Evolutionary conservation across 495 filamentous ascomycete genomes (phyloP), one percentile per base, ranked within the genome.

Genomic region (Aspergillus haitiensis): DNA sequence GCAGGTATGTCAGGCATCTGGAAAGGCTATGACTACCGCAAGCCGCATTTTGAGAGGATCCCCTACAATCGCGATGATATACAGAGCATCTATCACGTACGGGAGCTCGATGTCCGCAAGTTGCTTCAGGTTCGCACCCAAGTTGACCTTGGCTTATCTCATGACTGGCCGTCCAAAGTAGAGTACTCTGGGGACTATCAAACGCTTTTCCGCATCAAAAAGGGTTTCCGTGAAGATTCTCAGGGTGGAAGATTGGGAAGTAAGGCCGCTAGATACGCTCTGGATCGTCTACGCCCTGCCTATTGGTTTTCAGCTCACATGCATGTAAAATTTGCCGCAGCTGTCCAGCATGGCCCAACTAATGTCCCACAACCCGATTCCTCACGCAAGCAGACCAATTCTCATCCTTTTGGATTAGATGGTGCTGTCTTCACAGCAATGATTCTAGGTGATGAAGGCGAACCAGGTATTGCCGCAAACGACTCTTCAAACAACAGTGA

Each of bases 271-370:
- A 81, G 79, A 61, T 83, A 88, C 46, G 86, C 96, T 6, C 81
- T 98, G 67, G 85, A 94, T 67, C 81, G 90, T 33, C 74, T 98
- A 39, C 80, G 90, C 35, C 94, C 94, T 4, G 75, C 81, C 0
- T 89, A 91, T 67, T 98, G 94, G 94, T 96, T 98, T 71, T 90
- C 92, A 8, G 94, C 92, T 2, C 94, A 98, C 71, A 61, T 97
- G 69, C 94, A 98, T 72, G 85, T 88, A 69, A 92, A 91, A 66
- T 98, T 88, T 65, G 69, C 86, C 3, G 93, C 93, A 8, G 67
- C 86, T 3, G 84, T 94, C 58, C 72, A 81, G 0, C 89, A 94
- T 70, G 76, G 80, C 15, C 71, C 78, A 1, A 68, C 62, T 6
- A 39, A 55, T 2, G 62, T 59, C 11, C 27, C 60, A 53, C 9